phyloP scores from a whole-genome alignment of 768 basidiomycete genomes.

The Chalciporus pseudorubinellus region DNA sequence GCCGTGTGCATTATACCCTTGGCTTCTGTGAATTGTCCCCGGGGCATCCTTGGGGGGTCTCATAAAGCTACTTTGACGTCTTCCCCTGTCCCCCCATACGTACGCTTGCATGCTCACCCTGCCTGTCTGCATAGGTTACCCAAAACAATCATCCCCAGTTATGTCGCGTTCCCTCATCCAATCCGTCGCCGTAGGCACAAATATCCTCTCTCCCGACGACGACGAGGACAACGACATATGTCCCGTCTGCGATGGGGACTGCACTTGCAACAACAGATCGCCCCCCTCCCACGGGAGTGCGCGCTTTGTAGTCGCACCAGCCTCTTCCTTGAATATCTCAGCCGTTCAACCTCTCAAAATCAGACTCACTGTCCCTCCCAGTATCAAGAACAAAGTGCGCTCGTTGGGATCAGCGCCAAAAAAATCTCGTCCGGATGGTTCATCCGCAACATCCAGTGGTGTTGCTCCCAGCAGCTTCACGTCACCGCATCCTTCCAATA shows the following conservation, averaged over 20 bases:
- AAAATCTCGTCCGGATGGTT: slow-evolving; percentile 25
- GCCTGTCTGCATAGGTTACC: slow-evolving; percentile 31
- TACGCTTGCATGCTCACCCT: slow-evolving; percentile 25
- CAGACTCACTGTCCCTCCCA: slow-evolving; percentile 64
- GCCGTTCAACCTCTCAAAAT: slow-evolving; percentile 55
- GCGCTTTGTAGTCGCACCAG: slow-evolving; percentile 38
- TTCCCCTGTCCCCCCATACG: slow-evolving; percentile 20
- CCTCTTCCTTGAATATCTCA: slow-evolving; percentile 32
- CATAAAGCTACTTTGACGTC: slow-evolving; percentile 28
- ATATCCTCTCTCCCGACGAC: slow-evolving; percentile 41
- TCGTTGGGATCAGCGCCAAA: slow-evolving; percentile 24
- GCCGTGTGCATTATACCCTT: slow-evolving; percentile 13
- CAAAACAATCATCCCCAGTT: slow-evolving; percentile 53
- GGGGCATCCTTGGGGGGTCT: slow-evolving; percentile 9
- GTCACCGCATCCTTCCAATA: slow-evolving; percentile 6
- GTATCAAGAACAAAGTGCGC: slow-evolving; percentile 46
- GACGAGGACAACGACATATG: slow-evolving; percentile 87
- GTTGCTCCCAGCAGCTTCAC: slow-evolving; percentile 29
- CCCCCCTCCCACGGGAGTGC: slow-evolving; percentile 36
- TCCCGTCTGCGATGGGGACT: slow-evolving; percentile 88
- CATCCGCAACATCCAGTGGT: slow-evolving; percentile 39
- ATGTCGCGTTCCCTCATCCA: slow-evolving; percentile 70
- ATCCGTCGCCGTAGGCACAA: slow-evolving; percentile 55
- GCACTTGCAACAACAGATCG: slow-evolving; percentile 65
- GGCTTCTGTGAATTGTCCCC: slow-evolving; percentile 24